phyloP scores from a whole-genome alignment of 1,284 basidiomycete species.

The Volvariella volvacea region DNA sequence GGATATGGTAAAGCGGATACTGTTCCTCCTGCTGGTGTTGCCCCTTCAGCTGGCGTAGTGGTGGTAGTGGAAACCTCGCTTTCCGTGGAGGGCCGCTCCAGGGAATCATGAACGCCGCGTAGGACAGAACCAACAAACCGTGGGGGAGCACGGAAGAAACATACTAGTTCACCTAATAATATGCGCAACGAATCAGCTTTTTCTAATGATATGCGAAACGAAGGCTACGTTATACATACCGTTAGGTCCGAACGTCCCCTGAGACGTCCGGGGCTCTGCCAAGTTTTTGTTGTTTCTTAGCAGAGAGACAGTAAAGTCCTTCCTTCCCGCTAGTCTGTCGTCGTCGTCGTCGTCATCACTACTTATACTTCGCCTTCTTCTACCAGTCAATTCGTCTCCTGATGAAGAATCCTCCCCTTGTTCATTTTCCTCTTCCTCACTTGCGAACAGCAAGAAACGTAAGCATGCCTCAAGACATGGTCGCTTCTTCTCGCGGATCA shows the following conservation, averaged over 20 bases:
- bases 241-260: constrained; percentile 81
- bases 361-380: not conserved
- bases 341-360: constrained; percentile 23
- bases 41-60: constrained; percentile 10
- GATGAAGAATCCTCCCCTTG: constrained; percentile 53
- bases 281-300: constrained; percentile 67
- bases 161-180: constrained; percentile 69
- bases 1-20: constrained; percentile 11
- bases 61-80: constrained; percentile 15
- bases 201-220: not conserved
- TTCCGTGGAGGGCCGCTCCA: constrained; percentile 17
- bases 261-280: constrained; percentile 73
- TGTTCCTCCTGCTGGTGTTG: constrained; percentile 16
- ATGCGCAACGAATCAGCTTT: not conserved
- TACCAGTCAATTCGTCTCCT: constrained; percentile 23
- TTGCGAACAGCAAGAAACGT: constrained; percentile 65
- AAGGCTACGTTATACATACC: too few relatives aligned
- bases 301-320: constrained; percentile 43
- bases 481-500: constrained; percentile 59
- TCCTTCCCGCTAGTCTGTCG: constrained; percentile 20
- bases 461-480: constrained; percentile 83
- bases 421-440: constrained; percentile 46
- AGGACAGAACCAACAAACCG: constrained; percentile 57
- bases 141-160: constrained; percentile 75
- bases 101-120: constrained; percentile 40